Percentiles rank a stretch among this genome's conserved stretches.
These are phyloP conservation scores for Coemansia sp. DNA, from an alignment of 192 early-diverging fungal species.

Conservation along the genomic window DNA sequence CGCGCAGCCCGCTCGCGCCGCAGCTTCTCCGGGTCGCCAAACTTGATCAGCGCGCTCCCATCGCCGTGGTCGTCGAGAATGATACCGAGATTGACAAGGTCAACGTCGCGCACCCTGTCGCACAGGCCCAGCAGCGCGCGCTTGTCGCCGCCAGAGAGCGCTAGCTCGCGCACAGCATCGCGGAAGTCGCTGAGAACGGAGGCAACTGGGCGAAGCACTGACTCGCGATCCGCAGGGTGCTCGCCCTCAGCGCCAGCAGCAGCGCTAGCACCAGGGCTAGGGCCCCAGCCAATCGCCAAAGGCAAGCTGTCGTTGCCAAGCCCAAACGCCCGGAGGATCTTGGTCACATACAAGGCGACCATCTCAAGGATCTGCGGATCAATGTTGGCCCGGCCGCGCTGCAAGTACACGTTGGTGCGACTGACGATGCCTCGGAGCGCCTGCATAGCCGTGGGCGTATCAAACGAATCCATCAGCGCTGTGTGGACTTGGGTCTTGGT, in stretches of 20 bases:
- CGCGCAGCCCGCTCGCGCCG: conserved; percentile 68
- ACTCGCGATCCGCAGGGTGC: conserved; percentile 52
- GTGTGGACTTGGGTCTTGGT: conserved; percentile 77
- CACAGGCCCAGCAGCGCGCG: conserved; percentile 74
- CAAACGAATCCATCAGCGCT: conserved; percentile 91
- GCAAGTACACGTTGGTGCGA: conserved; percentile 81
- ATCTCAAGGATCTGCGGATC: conserved; percentile 76
- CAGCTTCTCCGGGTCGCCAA: conserved; percentile 76
- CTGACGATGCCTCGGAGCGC: conserved; percentile 81
- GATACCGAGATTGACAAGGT: conserved; percentile 87
- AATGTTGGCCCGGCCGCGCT: conserved; percentile 60
- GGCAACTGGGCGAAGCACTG: conserved; percentile 78
- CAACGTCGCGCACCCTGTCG: conserved; percentile 88
- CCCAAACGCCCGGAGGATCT: conserved; percentile 85
- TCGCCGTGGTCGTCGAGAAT: conserved; percentile 95
- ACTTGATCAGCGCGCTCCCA: conserved; percentile 90
- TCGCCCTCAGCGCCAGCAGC: conserved; percentile 26
- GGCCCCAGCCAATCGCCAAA: conserved; percentile 71
- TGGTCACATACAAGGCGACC: conserved; percentile 80
- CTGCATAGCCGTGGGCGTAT: conserved; percentile 82
- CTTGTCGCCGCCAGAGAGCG: conserved; percentile 55
- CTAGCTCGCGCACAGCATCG: conserved; percentile 82
- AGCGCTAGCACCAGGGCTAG: neutral
- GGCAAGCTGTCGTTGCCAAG: conserved; percentile 64
- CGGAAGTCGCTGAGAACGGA: conserved; percentile 84